These are phyloP conservation scores for Pseudogymnoascus sp. DNA, from an alignment of 2,329 filamentous ascomycete species.

Conservation along the genomic window DNA sequence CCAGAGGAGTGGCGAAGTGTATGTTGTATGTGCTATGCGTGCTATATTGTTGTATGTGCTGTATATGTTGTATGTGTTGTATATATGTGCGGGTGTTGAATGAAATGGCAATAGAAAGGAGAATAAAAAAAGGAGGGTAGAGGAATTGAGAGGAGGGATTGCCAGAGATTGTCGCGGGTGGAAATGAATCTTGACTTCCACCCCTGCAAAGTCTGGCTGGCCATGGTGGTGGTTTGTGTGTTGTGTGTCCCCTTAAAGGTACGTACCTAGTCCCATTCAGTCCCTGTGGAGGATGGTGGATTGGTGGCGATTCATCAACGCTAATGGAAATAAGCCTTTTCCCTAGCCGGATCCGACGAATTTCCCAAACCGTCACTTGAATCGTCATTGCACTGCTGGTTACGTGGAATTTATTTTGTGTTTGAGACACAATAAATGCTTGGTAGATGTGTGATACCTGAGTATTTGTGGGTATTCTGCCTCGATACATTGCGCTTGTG, in stretches of 20 bases:
- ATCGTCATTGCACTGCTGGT: not conserved
- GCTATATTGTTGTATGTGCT: not conserved
- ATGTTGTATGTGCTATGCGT: not conserved
- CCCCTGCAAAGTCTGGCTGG: not conserved
- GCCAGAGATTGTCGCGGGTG: not conserved
- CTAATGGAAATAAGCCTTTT: not conserved
- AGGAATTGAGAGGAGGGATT: not conserved
- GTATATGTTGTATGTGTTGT: not conserved
- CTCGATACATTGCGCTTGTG: not conserved
- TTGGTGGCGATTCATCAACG: not conserved
- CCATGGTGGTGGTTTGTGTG: not conserved
- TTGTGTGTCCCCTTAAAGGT: not conserved
- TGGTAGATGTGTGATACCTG: not conserved
- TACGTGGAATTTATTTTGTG: not conserved
- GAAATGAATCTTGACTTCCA: conserved; percentile 1
- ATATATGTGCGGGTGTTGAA: not conserved
- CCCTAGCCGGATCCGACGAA: not conserved
- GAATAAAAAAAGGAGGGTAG: not conserved
- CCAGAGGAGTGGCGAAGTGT: not conserved
- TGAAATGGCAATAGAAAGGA: not conserved
- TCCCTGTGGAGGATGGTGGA: not conserved
- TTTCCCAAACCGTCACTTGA: not conserved
- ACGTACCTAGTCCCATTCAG: not conserved
- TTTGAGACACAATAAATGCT: not conserved
- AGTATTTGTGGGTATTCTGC: not conserved